Evolutionary conservation across 2,329 filamentous ascomycete species (phyloP).

Genomic region (Cladosporium oxysporum): DNA sequence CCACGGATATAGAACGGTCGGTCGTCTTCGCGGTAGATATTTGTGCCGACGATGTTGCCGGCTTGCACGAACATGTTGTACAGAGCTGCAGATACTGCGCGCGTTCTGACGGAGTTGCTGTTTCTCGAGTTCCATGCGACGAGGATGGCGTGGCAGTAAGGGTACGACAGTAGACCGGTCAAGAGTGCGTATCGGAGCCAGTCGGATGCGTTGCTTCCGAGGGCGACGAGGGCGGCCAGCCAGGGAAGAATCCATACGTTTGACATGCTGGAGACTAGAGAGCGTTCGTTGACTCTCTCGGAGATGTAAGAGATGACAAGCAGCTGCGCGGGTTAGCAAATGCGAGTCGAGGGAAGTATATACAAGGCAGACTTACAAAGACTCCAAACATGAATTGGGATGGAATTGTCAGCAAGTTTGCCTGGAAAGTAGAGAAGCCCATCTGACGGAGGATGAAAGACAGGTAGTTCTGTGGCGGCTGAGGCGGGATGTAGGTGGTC

Average conservation of each 20-base stretch:
- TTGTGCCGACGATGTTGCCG: constrained; percentile 48
- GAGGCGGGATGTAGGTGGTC: constrained; percentile 47
- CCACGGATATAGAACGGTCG: constrained; percentile 47
- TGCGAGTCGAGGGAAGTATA: constrained; percentile 35
- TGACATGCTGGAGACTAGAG: constrained; percentile 47
- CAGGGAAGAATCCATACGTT: constrained; percentile 45
- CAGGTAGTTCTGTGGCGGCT: constrained; percentile 56
- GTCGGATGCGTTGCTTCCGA: constrained; percentile 29
- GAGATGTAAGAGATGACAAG: constrained; percentile 49
- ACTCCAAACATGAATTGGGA: constrained; percentile 31
- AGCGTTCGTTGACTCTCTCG: constrained; percentile 48
- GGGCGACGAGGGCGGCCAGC: constrained; percentile 41
- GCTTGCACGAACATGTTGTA: constrained; percentile 47
- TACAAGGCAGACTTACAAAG: constrained; percentile 35
- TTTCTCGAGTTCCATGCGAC: constrained; percentile 47
- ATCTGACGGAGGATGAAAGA: constrained; percentile 46
- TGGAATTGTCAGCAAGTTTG: constrained; percentile 65
- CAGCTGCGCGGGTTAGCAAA: constrained; percentile 38
- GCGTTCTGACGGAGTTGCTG: constrained; percentile 45
- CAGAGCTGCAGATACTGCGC: constrained; percentile 45
- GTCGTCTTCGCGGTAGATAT: constrained; percentile 53
- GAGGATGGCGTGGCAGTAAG: constrained; percentile 47
- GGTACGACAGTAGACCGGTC: constrained; percentile 45
- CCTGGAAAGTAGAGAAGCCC: constrained; percentile 49
- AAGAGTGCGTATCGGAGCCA: constrained; percentile 44